Base-by-base conservation (phyloP, 352 stramenopile genomes). In the Globisporangium parvum region DNA sequence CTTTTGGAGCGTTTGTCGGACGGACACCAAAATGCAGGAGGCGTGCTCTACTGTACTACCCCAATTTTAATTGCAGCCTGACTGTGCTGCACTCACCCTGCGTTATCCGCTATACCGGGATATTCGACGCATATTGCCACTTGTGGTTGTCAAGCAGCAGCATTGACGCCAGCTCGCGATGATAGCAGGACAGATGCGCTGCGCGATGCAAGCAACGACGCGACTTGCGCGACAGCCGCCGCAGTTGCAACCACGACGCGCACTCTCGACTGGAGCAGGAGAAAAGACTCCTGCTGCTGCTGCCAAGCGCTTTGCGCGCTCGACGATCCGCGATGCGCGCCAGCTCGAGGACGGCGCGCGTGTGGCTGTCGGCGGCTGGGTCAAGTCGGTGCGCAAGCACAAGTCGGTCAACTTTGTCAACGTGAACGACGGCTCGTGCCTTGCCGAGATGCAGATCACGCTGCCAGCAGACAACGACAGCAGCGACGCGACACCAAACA, bases 331-430 rank as follows among this genome's bases (percentile, higher is more conserved):
- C 6, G 66, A 80, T 4, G 77, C 69, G 52, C 70, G 66, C 2
- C 11, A 67, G 39, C 67, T 73, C 8, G 55, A 59, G 24, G 70
- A 66, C 53, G 77, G 77, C 52, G 59, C 64, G 37, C 74, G 55
- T 37, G 75, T 86, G 21, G 69, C 69, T 28, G 62, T 90, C 18
- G 76, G 67, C 21, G 96, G 96, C 42, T 98, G 96, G 96, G 94
- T 98, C 47, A 87, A 96, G 70, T 98, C 96, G 11, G 88, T 98
- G 31, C 85, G 96, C 59, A 97, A 97, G 57, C 96, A 99, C 81
- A 98, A 98, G 71, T 97, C 87, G 28, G 81, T 98, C 51, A 96
- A 80, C 45, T 99, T 99, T 73, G 78, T 98, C 33, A 96, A 98
- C 69, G 81, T 99, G 45, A 98, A 98, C 71, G 95, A 98, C 71